Evolutionary conservation across 805 yeast species (phyloP).

Genomic region (Kluyveromyces aestuarii): DNA sequence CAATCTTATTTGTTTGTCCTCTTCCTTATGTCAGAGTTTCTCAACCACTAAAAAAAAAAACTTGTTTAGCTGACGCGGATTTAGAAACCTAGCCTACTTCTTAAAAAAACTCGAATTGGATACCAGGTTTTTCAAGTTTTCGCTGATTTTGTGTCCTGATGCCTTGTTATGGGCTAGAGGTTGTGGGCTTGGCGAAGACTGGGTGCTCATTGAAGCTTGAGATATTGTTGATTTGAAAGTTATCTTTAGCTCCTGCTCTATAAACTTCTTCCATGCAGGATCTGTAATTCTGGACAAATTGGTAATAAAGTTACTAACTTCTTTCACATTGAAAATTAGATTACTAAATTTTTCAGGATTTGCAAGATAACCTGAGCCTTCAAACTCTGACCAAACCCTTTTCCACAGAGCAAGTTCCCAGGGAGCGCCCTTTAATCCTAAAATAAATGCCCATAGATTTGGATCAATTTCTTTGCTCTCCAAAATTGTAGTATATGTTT

Average conservation of each 20-base stretch:
- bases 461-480: conserved; percentile 18
- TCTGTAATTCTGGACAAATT: conserved; percentile 20
- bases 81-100: background rate
- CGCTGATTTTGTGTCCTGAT: conserved; percentile 11
- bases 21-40: background rate
- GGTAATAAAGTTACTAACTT: conserved; percentile 10
- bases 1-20: background rate
- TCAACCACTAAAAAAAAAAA: background rate
- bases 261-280: conserved; percentile 23
- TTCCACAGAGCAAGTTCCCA: conserved; percentile 28
- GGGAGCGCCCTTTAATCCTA: conserved; percentile 21
- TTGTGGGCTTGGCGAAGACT: conserved; percentile 1
- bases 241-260: conserved; percentile 17
- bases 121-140: conserved; percentile 13
- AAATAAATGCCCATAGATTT: conserved; percentile 20
- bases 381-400: conserved; percentile 17
- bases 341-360: background rate
- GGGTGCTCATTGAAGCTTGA: background rate
- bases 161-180: conserved; percentile 6
- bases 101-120: conserved; percentile 14
- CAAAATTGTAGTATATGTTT: conserved; percentile 25
- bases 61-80: background rate
- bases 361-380: conserved; percentile 5
- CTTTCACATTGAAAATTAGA: conserved; percentile 1
- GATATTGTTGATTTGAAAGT: conserved; percentile 7